Evolutionary conservation across 306 rosid genomes (phyloP).

Genomic region (Cicer yamashitae): DNA sequence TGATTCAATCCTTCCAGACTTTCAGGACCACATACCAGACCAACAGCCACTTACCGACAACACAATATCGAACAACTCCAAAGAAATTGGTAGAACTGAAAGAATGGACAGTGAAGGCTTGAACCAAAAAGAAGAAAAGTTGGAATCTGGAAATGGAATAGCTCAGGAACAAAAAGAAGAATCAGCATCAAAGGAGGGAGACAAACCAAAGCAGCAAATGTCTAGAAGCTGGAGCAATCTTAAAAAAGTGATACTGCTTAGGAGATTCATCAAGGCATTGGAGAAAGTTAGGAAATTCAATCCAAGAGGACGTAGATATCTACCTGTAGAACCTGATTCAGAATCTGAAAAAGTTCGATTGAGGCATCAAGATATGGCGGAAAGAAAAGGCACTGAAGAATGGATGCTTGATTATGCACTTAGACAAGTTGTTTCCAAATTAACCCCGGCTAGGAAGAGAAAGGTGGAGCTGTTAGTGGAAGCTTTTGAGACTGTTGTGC

Average conservation of each 20-base stretch:
- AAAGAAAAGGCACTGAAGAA: slow-evolving; percentile 80
- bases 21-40: slow-evolving; percentile 50
- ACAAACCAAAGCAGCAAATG: slow-evolving; percentile 50
- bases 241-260: slow-evolving; percentile 75
- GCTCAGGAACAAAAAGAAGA: slow-evolving; percentile 42
- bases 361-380: slow-evolving; percentile 71
- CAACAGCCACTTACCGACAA: slow-evolving; percentile 40
- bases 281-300: slow-evolving; percentile 72
- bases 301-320: slow-evolving; percentile 62
- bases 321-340: slow-evolving; percentile 57
- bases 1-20: slow-evolving; percentile 80
- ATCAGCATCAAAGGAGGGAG: slow-evolving; percentile 44
- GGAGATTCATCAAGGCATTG: slow-evolving; percentile 84
- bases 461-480: slow-evolving; percentile 88
- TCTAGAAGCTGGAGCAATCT: slow-evolving; percentile 84
- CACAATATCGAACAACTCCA: slow-evolving; percentile 36
- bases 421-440: slow-evolving; percentile 75
- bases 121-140: slow-evolving; percentile 40
- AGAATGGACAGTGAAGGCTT: slow-evolving; percentile 24
- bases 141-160: slow-evolving; percentile 38
- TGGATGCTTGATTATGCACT: slow-evolving; percentile 98
- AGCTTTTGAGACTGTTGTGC: slow-evolving; percentile 91
- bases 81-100: slow-evolving; percentile 34
- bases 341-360: slow-evolving; percentile 71
- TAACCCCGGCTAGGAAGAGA: slow-evolving; percentile 85